Conservation (phyloP, 208 protist species). For the Trichomonas gallinae region DNA sequence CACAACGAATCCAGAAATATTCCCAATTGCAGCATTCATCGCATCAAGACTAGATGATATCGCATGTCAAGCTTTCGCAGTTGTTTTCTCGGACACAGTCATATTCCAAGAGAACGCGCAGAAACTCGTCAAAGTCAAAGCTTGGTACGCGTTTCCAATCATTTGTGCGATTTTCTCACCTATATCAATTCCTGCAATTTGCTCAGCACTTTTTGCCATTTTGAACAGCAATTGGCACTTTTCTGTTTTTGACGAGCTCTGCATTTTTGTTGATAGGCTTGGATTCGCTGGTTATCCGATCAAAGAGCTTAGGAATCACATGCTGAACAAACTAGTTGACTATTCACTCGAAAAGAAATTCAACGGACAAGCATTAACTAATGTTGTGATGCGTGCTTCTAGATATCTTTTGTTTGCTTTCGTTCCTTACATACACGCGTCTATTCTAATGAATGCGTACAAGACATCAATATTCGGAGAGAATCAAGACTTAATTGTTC, state of each 20-base stretch:
- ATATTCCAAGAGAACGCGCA: neutral
- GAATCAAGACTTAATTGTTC: neutral
- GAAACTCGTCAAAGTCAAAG: neutral
- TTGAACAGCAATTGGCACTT: neutral
- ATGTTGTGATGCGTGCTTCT: neutral
- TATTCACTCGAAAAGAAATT: neutral
- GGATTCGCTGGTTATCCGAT: neutral
- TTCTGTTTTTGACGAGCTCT: neutral
- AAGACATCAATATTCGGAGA: neutral
- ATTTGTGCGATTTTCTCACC: neutral
- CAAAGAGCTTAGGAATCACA: neutral
- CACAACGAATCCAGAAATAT: neutral
- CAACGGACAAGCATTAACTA: neutral
- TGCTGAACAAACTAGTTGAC: neutral
- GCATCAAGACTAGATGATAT: neutral
- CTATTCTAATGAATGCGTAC: neutral
- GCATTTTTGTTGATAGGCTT: neutral
- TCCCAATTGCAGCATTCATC: neutral
- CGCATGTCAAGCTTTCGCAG: neutral
- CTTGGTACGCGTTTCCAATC: neutral
- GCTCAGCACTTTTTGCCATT: neutral
- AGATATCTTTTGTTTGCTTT: neutral
- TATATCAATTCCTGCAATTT: neutral
- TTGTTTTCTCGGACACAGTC: neutral
- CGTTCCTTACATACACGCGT: neutral